Conservation (phyloP, 805 yeast genomes). For the Lachancea kluyveri region DNA sequence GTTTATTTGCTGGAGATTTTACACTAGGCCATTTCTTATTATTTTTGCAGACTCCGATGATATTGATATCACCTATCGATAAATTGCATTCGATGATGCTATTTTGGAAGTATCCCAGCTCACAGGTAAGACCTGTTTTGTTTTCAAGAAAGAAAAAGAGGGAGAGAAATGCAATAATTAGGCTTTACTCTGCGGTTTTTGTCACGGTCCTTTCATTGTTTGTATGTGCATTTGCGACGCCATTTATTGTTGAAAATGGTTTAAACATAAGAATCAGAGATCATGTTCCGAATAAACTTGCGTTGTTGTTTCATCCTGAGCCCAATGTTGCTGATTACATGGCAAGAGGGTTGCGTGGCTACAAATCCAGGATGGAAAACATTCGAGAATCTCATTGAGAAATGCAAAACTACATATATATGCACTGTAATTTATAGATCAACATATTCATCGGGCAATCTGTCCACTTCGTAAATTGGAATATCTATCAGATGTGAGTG, state of each 20-base stretch:
- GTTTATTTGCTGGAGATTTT: slow-evolving; percentile 50
- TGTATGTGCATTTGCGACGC: too few relatives aligned
- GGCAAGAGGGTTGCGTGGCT: too few relatives aligned
- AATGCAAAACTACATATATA: too few relatives aligned
- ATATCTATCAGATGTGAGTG: slow-evolving; percentile 19
- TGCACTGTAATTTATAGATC: slow-evolving; percentile 3
- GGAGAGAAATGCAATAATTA: slow-evolving; percentile 31
- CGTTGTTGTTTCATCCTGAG: too few relatives aligned
- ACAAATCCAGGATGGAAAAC: too few relatives aligned
- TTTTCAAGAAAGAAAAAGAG: slow-evolving; percentile 38
- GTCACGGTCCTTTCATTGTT: too few relatives aligned
- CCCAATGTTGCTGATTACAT: too few relatives aligned
- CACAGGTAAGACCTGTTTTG: slow-evolving; percentile 41
- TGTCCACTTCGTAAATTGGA: slow-evolving; percentile 38
- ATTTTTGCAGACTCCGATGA: slow-evolving; percentile 45
- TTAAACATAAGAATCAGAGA: too few relatives aligned
- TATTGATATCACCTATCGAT: slow-evolving; percentile 51
- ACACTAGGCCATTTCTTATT: slow-evolving; percentile 47
- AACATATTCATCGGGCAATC: slow-evolving; percentile 36
- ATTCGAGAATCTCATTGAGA: too few relatives aligned
- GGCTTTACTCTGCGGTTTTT: slow-evolving; percentile 34
- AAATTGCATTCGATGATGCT: slow-evolving; percentile 54
- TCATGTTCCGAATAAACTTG: too few relatives aligned
- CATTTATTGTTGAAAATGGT: too few relatives aligned
- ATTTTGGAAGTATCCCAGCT: slow-evolving; percentile 51